Percentiles rank a stretch among this genome's conserved stretches.
Conservation (phyloP, 768 basidiomycete genomes). For the Sporobolomyces roseus region DNA sequence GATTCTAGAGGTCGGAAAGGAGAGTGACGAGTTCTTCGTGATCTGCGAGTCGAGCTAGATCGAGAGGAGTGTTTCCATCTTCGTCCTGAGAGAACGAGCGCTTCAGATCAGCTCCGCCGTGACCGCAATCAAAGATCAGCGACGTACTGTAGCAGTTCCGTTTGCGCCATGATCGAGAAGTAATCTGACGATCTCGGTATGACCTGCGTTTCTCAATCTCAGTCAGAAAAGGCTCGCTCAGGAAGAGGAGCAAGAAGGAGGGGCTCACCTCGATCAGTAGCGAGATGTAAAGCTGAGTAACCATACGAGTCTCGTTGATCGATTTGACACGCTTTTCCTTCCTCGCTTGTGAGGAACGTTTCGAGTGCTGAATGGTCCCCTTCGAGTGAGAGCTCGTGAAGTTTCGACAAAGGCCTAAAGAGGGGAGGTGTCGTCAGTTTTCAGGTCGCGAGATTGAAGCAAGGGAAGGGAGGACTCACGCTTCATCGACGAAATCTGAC, state of each 20-base stretch:
- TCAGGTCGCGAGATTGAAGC: accelerated
- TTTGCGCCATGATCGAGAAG: constrained; percentile 25
- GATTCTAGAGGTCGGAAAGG: constrained; percentile 5
- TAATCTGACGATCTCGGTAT: not conserved
- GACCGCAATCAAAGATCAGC: not conserved
- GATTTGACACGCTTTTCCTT: constrained; percentile 11
- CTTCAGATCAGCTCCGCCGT: not conserved
- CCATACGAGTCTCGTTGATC: constrained; percentile 33
- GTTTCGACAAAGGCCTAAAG: constrained; percentile 8
- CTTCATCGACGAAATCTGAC: constrained; percentile 26
- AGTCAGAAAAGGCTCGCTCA: no score
- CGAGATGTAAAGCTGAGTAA: constrained; percentile 30
- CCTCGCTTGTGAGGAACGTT: constrained; percentile 1
- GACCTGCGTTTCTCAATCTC: not conserved
- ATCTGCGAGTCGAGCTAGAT: constrained; percentile 33
- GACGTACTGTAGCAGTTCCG: not conserved
- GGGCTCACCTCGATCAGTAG: constrained; percentile 33
- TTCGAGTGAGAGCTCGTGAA: constrained; percentile 31
- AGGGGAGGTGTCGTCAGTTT: not conserved
- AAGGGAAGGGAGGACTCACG: constrained; percentile 8
- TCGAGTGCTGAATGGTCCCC: constrained; percentile 14
- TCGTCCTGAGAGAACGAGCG: constrained; percentile 18
- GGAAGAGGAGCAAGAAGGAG: no score
- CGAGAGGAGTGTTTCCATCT: constrained; percentile 36
- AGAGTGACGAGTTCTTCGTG: constrained; percentile 29